phyloP scores from a whole-genome alignment of 2,329 filamentous ascomycete species.

The Pyrenophora teres region DNA sequence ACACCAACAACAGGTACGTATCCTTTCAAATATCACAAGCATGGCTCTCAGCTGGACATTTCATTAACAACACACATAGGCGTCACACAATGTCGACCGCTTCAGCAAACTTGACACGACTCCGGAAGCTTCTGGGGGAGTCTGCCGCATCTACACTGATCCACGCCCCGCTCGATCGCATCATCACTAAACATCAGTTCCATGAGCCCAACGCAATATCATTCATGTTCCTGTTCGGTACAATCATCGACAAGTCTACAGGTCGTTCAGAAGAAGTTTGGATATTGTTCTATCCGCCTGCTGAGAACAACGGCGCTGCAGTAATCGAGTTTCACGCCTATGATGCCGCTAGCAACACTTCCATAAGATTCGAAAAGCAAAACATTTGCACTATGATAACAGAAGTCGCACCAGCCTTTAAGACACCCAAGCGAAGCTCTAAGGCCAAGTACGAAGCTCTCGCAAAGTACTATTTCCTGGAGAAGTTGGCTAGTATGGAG shows the following conservation, averaged over 20 bases:
- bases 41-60: no score
- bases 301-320: not conserved
- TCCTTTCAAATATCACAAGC: no score
- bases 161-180: not conserved
- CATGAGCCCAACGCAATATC: not conserved
- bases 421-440: not conserved
- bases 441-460: constrained; percentile 4
- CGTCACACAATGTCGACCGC: not conserved
- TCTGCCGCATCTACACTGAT: not conserved
- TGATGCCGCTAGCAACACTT: not conserved
- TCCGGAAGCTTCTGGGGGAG: not conserved
- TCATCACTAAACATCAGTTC: not conserved
- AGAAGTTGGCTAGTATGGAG: not conserved
- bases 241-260: not conserved
- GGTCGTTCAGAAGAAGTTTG: not conserved
- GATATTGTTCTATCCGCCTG: not conserved
- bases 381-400: not conserved
- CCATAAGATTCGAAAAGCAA: not conserved
- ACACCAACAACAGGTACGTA: no score
- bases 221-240: constrained; percentile 1
- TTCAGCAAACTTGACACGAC: not conserved
- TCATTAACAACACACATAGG: no score
- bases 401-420: not conserved
- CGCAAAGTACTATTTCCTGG: constrained; percentile 11
- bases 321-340: not conserved